Percentiles rank a stretch among this genome's conserved stretches.
Evolutionary conservation across 2,329 filamentous ascomycete genomes (phyloP).

Genomic region (Sporothrix curviconia): DNA sequence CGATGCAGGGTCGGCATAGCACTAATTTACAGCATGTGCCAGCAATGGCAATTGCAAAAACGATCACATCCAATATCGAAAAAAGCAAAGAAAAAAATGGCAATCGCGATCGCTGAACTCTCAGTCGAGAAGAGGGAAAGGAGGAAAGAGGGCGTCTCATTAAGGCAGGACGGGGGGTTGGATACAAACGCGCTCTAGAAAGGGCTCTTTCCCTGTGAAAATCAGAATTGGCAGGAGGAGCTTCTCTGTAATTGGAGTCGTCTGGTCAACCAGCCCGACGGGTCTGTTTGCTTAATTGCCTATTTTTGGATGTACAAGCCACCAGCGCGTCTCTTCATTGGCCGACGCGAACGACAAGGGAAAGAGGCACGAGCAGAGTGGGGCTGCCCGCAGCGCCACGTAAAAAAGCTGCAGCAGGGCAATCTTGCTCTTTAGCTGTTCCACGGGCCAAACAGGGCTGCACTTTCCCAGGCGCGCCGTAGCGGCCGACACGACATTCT

Average conservation of each 20-base stretch:
- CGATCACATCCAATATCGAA: not conserved
- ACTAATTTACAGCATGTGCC: not conserved
- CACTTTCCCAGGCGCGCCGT: slow-evolving; percentile 1
- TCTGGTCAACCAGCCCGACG: slow-evolving; percentile 15
- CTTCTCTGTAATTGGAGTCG: slow-evolving; percentile 12
- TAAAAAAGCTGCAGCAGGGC: slow-evolving; percentile 13
- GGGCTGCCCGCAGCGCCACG: slow-evolving; percentile 14
- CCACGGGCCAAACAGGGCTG: not conserved
- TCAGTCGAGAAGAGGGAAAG: not conserved
- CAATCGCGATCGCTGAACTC: not conserved
- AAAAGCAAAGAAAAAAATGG: not conserved
- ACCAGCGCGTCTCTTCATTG: slow-evolving; percentile 21
- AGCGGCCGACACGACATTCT: not conserved
- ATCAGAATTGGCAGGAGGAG: not conserved
- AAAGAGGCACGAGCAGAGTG: slow-evolving; percentile 17
- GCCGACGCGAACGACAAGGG: slow-evolving; percentile 16
- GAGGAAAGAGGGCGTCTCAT: slow-evolving; percentile 3
- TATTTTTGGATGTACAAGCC: slow-evolving; percentile 13
- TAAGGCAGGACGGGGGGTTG: slow-evolving; percentile 13
- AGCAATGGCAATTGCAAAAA: not conserved
- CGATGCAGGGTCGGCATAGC: not conserved
- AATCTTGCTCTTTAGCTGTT: slow-evolving; percentile 8
- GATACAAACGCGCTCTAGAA: slow-evolving; percentile 18
- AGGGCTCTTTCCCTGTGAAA: not conserved
- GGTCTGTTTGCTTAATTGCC: slow-evolving; percentile 20